Conservation (phyloP, 306 rosid genomes). For the Fragaria vesca region DNA sequence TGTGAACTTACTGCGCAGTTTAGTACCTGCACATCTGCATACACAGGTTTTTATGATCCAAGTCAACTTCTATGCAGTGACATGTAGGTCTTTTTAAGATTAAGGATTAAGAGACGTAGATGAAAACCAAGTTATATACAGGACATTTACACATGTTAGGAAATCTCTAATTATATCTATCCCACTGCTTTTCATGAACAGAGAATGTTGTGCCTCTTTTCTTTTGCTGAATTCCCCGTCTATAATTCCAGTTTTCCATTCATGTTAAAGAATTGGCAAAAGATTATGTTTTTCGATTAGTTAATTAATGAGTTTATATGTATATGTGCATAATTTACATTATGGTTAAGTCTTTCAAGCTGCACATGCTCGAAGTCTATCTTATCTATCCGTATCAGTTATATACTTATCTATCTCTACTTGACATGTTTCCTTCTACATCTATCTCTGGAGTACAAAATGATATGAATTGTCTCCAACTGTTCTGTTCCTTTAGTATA, state of each 20-base stretch:
- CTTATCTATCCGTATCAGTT: background rate
- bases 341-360: background rate
- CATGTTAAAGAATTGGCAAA: background rate
- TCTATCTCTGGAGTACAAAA: background rate
- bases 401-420: background rate
- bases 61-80: background rate
- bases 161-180: background rate
- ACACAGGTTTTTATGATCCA: background rate
- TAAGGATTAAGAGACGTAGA: background rate
- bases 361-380: background rate
- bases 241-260: background rate
- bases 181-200: background rate
- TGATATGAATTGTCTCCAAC: background rate
- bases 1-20: background rate
- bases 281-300: background rate
- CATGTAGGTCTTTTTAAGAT: background rate
- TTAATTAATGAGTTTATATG: background rate
- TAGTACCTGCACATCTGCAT: background rate
- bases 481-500: background rate
- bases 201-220: background rate
- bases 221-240: background rate
- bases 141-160: background rate
- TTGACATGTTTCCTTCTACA: background rate
- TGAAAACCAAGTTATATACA: background rate
- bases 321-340: background rate